phyloP scores from a whole-genome alignment of 23 red algal species.

The Chondrus crispus region DNA sequence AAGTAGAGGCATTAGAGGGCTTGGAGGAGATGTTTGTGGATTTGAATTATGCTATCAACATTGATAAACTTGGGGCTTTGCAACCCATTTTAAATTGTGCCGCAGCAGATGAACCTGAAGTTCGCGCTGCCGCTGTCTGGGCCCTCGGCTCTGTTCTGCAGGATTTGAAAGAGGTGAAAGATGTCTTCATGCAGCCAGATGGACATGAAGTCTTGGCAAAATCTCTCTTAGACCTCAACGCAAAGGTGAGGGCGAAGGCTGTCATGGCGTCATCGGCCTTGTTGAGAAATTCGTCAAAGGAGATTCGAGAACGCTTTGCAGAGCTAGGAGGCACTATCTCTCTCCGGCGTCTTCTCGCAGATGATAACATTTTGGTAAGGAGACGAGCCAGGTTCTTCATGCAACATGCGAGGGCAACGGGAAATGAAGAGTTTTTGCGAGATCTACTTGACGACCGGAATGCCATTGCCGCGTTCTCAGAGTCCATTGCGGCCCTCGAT shows the following conservation, averaged over 20 bases:
- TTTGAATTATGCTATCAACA: constrained; percentile 72
- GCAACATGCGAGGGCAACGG: constrained; percentile 43
- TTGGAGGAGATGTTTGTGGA: constrained; percentile 73
- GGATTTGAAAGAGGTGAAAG: constrained; percentile 47
- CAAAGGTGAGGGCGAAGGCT: constrained; percentile 53
- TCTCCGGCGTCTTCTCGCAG: constrained; percentile 11
- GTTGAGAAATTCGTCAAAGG: constrained; percentile 24
- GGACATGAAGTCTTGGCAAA: constrained; percentile 24
- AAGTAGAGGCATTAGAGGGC: constrained; percentile 28
- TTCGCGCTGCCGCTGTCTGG: constrained; percentile 74
- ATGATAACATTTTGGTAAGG: constrained; percentile 3
- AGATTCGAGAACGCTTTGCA: constrained; percentile 1
- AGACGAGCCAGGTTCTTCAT: constrained; percentile 60
- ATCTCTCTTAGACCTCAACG: constrained; percentile 15
- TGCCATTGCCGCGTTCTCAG: not conserved
- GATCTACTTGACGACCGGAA: not conserved
- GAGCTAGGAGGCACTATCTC: constrained; percentile 6
- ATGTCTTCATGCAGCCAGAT: constrained; percentile 30
- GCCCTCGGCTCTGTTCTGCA: constrained; percentile 69
- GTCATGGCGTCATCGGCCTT: constrained; percentile 59
- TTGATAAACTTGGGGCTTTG: constrained; percentile 67
- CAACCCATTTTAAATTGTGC: constrained; percentile 40
- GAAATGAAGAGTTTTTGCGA: constrained; percentile 25
- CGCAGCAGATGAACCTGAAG: not conserved
- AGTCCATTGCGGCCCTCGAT: constrained; percentile 26